Evolutionary conservation across 1,139 yeast species (phyloP), one percentile per base, ranked within the genome.

Genomic region (Scheffersomyces insectosa): DNA sequence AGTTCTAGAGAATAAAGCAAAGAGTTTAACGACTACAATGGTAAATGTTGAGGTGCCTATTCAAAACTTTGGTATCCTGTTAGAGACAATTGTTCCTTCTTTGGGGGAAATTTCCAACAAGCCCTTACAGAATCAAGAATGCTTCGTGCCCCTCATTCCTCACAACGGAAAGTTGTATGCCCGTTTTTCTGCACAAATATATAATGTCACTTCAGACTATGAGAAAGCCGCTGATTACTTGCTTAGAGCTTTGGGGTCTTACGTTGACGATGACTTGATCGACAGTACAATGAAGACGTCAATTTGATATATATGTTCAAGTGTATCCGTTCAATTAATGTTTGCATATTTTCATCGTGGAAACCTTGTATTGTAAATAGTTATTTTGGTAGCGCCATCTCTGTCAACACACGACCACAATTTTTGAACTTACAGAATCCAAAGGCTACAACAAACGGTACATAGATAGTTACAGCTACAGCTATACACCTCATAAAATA

Each of bases 141-240:
- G 46, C 25, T 35, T 33, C 23, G 70, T 79, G 16, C 86, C 82
- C 7, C 49, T 74, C 27, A 60, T 57, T 4, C 55, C 59, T 23
- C 81, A 77, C 53, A 66, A 72, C 34, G 76, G 68, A 2, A 60
- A 63, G 33, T 44, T 76, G 33, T 75, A 70, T 54, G 67, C 75
- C 15, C 72, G 91, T 46, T 77, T 82, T 47, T 77, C 84, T 33
- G 82, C 82, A 34, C 87, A 83, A 53, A 62, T 80, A 8, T 84
- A 82, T 57, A 77, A 81, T 48, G 84, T 80, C 35, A 52, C 77
- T 28, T 65, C 63, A 7, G 90, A 85, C 53, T 83, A 72, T 56
- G 70, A 66, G 33, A 57, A 61, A 42, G 83, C 79, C 2, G 60
- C 72, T 29, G 68, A 68, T 9, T 61, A 51, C 7, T 50, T 65